Evolutionary conservation across 768 basidiomycete genomes (phyloP).

Genomic region (Kwoniella bestiolae): DNA sequence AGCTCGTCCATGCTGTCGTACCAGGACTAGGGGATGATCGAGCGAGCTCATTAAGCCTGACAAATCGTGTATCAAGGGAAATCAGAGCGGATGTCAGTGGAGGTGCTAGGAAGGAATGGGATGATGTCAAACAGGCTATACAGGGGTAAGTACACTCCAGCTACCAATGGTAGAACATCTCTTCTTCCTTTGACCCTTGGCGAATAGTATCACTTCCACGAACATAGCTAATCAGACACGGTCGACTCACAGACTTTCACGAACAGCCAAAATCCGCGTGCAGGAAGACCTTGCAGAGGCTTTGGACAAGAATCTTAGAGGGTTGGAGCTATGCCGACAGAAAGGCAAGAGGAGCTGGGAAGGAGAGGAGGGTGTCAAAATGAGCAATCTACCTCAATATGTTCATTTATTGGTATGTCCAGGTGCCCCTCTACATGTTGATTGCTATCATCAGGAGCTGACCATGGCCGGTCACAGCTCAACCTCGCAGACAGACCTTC

Average conservation of each 20-base stretch:
- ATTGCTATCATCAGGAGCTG: neutral
- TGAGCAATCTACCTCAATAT: slow-evolving; percentile 46
- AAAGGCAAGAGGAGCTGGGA: slow-evolving; percentile 29
- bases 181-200: neutral
- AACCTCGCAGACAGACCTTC: slow-evolving; percentile 32
- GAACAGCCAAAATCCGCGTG: slow-evolving; percentile 34
- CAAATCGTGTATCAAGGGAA: slow-evolving; percentile 24
- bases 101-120: slow-evolving; percentile 39
- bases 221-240: neutral
- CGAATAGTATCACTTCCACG: too few species aligned
- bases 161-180: neutral
- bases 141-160: slow-evolving; percentile 23
- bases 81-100: slow-evolving; percentile 32
- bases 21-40: slow-evolving; percentile 12
- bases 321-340: slow-evolving; percentile 12
- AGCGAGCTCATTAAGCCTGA: neutral
- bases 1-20: slow-evolving; percentile 17
- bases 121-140: slow-evolving; percentile 27
- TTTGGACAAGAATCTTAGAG: slow-evolving; percentile 26
- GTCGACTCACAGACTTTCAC: slow-evolving; percentile 12
- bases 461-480: slow-evolving; percentile 24
- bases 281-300: slow-evolving; percentile 44
- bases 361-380: slow-evolving; percentile 33
- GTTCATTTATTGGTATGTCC: slow-evolving; percentile 41
- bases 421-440: neutral